Percentiles rank a stretch among this genome's conserved stretches.
Evolutionary conservation across 2,329 filamentous ascomycete genomes (phyloP).

Genomic region (Calonectria honghensis): DNA sequence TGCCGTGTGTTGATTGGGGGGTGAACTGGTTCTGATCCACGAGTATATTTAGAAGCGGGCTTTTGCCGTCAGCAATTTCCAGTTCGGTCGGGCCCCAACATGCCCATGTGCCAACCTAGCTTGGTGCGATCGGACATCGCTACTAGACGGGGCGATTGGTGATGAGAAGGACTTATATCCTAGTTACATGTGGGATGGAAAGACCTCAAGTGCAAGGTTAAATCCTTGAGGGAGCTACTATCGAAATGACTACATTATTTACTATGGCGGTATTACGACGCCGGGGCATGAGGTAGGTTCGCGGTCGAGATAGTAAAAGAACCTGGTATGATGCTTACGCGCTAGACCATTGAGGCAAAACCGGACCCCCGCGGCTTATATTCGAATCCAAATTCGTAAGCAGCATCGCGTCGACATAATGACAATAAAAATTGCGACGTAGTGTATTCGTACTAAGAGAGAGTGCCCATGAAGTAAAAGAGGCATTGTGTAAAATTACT

Average conservation of each 20-base stretch:
- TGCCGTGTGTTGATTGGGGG: background rate
- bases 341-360: too few species aligned
- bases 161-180: background rate
- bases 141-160: background rate
- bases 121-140: background rate
- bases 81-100: background rate
- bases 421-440: background rate
- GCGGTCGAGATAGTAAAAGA: too few species aligned
- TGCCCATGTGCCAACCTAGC: background rate
- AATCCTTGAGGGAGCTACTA: background rate
- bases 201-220: background rate
- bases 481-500: too few species aligned
- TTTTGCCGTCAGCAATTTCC: background rate
- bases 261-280: background rate
- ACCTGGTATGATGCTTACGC: too few species aligned
- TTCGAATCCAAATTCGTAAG: too few species aligned
- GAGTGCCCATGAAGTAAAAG: background rate
- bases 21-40: background rate
- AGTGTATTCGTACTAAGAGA: background rate
- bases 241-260: background rate
- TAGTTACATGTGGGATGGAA: background rate
- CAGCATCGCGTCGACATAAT: too few species aligned
- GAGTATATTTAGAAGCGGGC: background rate
- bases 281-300: too few species aligned
- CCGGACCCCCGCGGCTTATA: too few species aligned